These are phyloP conservation scores for Aspergillus sp. DNA, from an alignment of 2,329 filamentous ascomycete genomes.

Conservation along the genomic window DNA sequence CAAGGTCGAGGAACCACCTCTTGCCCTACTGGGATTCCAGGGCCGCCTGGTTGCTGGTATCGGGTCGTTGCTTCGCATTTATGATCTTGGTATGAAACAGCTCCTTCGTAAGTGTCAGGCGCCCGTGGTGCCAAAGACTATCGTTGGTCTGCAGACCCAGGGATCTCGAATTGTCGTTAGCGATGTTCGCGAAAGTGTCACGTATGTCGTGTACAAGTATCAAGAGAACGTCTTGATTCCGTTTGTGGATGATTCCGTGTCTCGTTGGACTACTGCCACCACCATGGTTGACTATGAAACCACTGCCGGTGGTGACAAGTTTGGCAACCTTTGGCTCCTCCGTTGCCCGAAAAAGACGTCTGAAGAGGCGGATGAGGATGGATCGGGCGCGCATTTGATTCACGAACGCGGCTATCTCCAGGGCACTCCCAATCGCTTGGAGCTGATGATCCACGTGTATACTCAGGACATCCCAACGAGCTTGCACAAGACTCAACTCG, in stretches of 20 bases:
- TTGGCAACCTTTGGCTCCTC: slow-evolving; percentile 92
- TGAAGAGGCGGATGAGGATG: slow-evolving; percentile 88
- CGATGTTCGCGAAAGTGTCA: slow-evolving; percentile 89
- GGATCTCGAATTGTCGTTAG: slow-evolving; percentile 89
- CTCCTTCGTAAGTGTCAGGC: slow-evolving; percentile 89
- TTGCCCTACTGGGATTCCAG: slow-evolving; percentile 90
- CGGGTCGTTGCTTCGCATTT: slow-evolving; percentile 78
- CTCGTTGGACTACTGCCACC: slow-evolving; percentile 86
- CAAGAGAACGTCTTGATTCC: slow-evolving; percentile 89
- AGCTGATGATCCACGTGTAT: slow-evolving; percentile 85
- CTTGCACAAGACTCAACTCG: slow-evolving; percentile 83
- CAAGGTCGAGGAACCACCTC: slow-evolving; percentile 82
- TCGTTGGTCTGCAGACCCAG: slow-evolving; percentile 85
- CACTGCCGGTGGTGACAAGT: slow-evolving; percentile 91
- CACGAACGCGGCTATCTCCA: slow-evolving; percentile 89
- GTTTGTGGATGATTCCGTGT: slow-evolving; percentile 85
- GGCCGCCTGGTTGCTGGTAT: slow-evolving; percentile 85
- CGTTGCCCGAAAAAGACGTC: slow-evolving; percentile 84
- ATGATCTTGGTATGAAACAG: slow-evolving; percentile 90
- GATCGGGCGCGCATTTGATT: slow-evolving; percentile 83
- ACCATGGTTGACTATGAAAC: slow-evolving; percentile 98
- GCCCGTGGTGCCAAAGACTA: slow-evolving; percentile 75
- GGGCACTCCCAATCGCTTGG: slow-evolving; percentile 80
- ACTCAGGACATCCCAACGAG: slow-evolving; percentile 89
- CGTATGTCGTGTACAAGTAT: slow-evolving; percentile 90